A percentile compares a stretch with the other conserved stretches of the same genome.
Conservation (phyloP, 257 asterid species). For the Eucommia ulmoides region DNA sequence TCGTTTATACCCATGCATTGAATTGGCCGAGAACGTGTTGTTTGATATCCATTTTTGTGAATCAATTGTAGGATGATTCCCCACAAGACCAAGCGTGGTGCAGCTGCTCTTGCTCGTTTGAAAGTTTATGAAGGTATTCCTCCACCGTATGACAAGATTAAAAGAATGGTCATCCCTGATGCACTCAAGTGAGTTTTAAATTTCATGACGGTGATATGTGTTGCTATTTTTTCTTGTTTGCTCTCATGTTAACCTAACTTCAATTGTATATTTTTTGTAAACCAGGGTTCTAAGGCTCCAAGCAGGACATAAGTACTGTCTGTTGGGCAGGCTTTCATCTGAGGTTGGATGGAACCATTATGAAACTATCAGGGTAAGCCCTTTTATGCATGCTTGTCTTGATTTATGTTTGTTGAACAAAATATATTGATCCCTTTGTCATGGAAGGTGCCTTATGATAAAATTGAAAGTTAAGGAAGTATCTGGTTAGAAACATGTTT, state of each 20-base stretch:
- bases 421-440: too few species aligned
- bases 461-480: too few species aligned
- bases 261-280: background rate
- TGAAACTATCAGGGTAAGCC: conserved; percentile 64
- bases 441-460: too few species aligned
- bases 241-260: background rate
- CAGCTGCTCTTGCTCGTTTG: conserved; percentile 81
- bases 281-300: conserved; percentile 83
- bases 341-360: conserved; percentile 95
- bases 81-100: conserved; percentile 82
- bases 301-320: conserved; percentile 71
- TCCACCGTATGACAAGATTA: conserved; percentile 68
- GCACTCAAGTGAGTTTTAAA: conserved; percentile 60
- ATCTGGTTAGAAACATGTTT: too few species aligned
- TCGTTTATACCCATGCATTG: too few species aligned
- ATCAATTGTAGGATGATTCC: conserved; percentile 54
- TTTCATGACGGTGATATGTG: background rate
- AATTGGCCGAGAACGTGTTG: too few species aligned
- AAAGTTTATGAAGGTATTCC: conserved; percentile 78
- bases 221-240: background rate
- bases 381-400: too few species aligned
- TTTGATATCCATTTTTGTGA: background rate
- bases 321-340: conserved; percentile 75
- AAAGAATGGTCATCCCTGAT: conserved; percentile 84
- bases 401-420: too few species aligned